Evolutionary conservation across 2,329 filamentous ascomycete species (phyloP), one percentile per base, ranked within the genome.

Genomic region (Penicillium freii): DNA sequence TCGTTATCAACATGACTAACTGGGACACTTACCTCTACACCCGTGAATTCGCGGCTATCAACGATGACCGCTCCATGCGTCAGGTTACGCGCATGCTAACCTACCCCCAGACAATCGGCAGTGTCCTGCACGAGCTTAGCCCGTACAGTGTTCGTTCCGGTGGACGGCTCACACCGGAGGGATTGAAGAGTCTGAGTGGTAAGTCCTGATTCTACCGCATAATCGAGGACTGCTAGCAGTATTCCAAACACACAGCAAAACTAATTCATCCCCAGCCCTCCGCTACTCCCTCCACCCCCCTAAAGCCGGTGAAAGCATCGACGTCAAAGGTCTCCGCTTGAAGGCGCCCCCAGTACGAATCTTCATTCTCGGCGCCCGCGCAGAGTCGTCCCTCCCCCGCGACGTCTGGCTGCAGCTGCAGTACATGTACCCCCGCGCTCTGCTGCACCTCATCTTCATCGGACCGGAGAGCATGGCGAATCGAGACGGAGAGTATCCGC

Each of bases 21-120:
- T 99, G 94, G 94, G 94, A 99, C 75, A 97, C 94, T 0, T 91
- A 95, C 67, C 80, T 99, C 70, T 99, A 96, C 73, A 95, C 92
- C 3, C 84, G 94, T 69, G 89, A 96, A 68, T 97, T 94, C 69
- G 84, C 88, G 64, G 95, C 95, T 5, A 87, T 99, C 71, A 92
- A 99, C 73, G 87, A 92, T 60, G 92, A 96, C 72, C 85, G 93
- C 57, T 88, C 87, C 69, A 89, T 99, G 87, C 84, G 94, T 59
- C 95, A 99, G 75, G 92, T 92, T 27, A 99, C 94, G 1, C 86
- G 92, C 63, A 82, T 99, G 65, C 80, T 99, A 66, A 99, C 95
- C 19, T 99, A 99, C 73, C 94, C 94, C 1, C 79, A 94, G 58
- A 97, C 94, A 0, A 85, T 99, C 66, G 92, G 87, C 9, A 97